Evolutionary conservation across 306 rosid species (phyloP), one percentile per base, ranked within the genome.

Genomic region (Cucumis hystrix): DNA sequence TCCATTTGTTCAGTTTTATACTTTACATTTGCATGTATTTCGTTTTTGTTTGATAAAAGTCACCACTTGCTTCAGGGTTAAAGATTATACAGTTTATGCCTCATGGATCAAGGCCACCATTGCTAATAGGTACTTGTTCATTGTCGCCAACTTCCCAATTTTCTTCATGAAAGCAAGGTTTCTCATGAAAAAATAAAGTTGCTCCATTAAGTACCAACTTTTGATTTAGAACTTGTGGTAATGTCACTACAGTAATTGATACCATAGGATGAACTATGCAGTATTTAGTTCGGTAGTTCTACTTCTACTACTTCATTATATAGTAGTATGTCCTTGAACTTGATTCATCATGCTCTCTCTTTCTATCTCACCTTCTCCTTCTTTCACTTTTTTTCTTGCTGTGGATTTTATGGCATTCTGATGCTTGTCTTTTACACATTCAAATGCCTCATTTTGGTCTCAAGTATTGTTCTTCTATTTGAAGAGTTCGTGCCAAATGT

Each of bases 101-200:
- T 73, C 87, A 72, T 94, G 98, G 98, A 72, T 87, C 30, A 83
- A 37, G 86, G 90, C 84, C 17, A 79, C 39, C 70, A 72, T 83
- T 57, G 80, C 74, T 61, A 79, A 54, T 75, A 77, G 81, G 80
- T 84, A 28, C 23, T 14, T 43, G 75, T 70, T 7, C 75, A 70
- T 43, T 43, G 75, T 69, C 33, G 39, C 0, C 43, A 41, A 20
- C 52, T 41, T 68, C 6, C n/a, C 7, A 69, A 33, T 4, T 33
- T 33, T 33, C 37, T 33, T 33, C 37, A 33, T 33, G 37, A 33
- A 33, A 33, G 37, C 3, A 33, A 33, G 37, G 37, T 33, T 33
- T 33, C 37, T 33, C 37, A 33, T 33, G 37, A 33, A 33, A 33
- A 33, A 33, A 33, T 33, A 33, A 33, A 33, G 37, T 33, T 4